Evolutionary conservation across 768 basidiomycete species (phyloP).

Genomic region (Hygrophoropsis aurantiaca): DNA sequence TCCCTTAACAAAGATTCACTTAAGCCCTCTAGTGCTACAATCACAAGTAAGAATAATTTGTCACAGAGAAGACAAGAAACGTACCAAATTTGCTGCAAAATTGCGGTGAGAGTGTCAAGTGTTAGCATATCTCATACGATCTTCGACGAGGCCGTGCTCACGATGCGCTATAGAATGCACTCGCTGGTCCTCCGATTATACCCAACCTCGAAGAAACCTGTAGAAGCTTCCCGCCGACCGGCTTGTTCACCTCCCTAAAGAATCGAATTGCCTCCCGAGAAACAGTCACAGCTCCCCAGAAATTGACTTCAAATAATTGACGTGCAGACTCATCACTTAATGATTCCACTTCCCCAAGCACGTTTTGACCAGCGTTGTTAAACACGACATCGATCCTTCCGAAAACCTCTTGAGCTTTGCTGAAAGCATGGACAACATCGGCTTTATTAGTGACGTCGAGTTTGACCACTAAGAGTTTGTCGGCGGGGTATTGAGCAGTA

Average conservation of each 20-base stretch:
- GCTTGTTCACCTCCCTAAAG: slow-evolving; percentile 39
- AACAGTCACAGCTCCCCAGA: slow-evolving; percentile 35
- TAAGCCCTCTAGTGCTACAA: slow-evolving; percentile 30
- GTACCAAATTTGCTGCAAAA: slow-evolving; percentile 4
- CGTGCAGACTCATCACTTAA: slow-evolving; percentile 29
- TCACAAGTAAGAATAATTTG: no score
- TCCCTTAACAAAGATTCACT: slow-evolving; percentile 35
- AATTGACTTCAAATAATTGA: slow-evolving; percentile 35
- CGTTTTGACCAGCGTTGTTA: slow-evolving; percentile 32
- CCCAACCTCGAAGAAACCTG: slow-evolving; percentile 38
- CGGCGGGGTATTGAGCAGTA: slow-evolving; percentile 14
- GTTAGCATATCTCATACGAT: no score
- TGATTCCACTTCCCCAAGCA: slow-evolving; percentile 36
- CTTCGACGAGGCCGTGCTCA: slow-evolving; percentile 4
- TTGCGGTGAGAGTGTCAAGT: neutral
- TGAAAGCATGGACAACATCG: slow-evolving; percentile 28
- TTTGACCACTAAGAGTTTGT: slow-evolving; percentile 28
- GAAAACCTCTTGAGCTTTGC: slow-evolving; percentile 22
- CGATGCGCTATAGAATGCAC: slow-evolving; percentile 27
- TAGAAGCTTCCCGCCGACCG: slow-evolving; percentile 37
- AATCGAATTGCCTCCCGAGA: slow-evolving; percentile 27
- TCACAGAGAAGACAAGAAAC: neutral
- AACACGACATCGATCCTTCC: slow-evolving; percentile 37
- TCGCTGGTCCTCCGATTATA: slow-evolving; percentile 13
- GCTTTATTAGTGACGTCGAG: slow-evolving; percentile 30